Evolutionary conservation across 2,329 filamentous ascomycete species (phyloP).

Genomic region (Pseudodiploospora longispora): DNA sequence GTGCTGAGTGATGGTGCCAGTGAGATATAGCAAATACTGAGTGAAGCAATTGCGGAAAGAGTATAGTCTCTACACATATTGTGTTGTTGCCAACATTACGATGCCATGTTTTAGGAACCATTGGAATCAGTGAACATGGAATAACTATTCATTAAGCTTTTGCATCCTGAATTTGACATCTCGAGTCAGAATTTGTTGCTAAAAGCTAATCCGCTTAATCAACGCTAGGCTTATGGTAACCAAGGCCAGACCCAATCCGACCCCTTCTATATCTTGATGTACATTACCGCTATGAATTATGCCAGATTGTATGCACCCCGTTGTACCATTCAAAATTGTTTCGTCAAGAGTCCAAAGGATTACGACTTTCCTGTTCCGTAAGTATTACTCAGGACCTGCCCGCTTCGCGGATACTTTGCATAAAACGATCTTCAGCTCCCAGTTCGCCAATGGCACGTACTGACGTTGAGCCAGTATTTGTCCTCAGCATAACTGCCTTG

Average conservation of each 20-base stretch:
- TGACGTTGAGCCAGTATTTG: constrained; percentile 20
- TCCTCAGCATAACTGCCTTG: constrained; percentile 26
- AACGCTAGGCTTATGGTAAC: constrained; percentile 11
- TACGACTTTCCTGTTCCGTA: not conserved
- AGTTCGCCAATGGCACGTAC: constrained; percentile 29
- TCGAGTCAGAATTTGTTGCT: no score
- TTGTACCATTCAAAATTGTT: constrained; percentile 5
- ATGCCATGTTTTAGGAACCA: no score
- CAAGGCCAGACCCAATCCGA: constrained; percentile 2
- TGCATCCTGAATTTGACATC: no score
- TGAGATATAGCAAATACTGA: no score
- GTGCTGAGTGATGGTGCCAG: no score
- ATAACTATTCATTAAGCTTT: no score
- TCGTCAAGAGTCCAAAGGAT: not conserved
- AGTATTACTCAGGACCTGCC: constrained; percentile 20
- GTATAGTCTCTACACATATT: no score
- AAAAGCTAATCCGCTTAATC: not conserved
- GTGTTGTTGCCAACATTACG: no score
- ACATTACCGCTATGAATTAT: constrained; percentile 15
- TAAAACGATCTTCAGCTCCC: constrained; percentile 40
- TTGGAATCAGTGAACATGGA: no score
- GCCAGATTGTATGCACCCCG: constrained; percentile 4
- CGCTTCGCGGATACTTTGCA: constrained; percentile 26
- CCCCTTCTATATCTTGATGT: constrained; percentile 15
- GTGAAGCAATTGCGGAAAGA: no score